phyloP scores from a whole-genome alignment of 2,329 filamentous ascomycete species.

The Cytospora chrysosperma region DNA sequence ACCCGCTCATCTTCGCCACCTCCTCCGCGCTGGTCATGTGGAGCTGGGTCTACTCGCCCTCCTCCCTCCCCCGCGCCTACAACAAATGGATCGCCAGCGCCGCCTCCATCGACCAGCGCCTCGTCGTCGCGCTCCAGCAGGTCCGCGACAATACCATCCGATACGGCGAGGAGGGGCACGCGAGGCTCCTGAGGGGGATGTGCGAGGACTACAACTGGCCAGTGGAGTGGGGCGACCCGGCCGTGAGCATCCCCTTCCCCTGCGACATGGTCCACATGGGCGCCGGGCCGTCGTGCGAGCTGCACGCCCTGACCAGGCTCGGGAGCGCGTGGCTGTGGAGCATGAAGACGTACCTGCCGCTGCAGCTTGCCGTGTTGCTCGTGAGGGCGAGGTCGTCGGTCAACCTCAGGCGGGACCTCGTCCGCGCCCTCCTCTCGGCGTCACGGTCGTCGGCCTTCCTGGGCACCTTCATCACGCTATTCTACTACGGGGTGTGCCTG shows the following conservation, averaged over 20 bases:
- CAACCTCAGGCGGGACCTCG: conserved; percentile 37
- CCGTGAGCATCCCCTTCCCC: conserved; percentile 67
- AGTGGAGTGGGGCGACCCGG: conserved; percentile 69
- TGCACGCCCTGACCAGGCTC: conserved; percentile 69
- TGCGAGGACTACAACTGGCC: conserved; percentile 70
- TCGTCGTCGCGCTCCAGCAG: conserved; percentile 71
- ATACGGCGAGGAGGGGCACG: conserved; percentile 73
- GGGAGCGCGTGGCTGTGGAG: conserved; percentile 69
- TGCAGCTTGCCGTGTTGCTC: conserved; percentile 60
- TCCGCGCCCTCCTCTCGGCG: conserved; percentile 56
- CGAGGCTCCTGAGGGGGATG: conserved; percentile 67
- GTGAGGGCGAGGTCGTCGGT: conserved; percentile 51
- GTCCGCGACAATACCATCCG: conserved; percentile 61
- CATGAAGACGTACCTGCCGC: conserved; percentile 72
- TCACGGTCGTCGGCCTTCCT: conserved; percentile 74
- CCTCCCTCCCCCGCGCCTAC: conserved; percentile 69
- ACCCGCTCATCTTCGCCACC: conserved; percentile 68
- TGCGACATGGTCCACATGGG: conserved; percentile 86
- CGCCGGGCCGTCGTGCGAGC: conserved; percentile 69
- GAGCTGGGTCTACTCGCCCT: conserved; percentile 79
- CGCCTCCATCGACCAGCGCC: conserved; percentile 70
- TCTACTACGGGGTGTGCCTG: conserved; percentile 84
- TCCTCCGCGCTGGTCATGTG: conserved; percentile 81
- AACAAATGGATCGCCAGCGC: conserved; percentile 79
- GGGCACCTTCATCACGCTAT: conserved; percentile 72